Evolutionary conservation across 2,329 filamentous ascomycete genomes (phyloP), one percentile per base, ranked within the genome.

Genomic region (Paradendryphiella salina): DNA sequence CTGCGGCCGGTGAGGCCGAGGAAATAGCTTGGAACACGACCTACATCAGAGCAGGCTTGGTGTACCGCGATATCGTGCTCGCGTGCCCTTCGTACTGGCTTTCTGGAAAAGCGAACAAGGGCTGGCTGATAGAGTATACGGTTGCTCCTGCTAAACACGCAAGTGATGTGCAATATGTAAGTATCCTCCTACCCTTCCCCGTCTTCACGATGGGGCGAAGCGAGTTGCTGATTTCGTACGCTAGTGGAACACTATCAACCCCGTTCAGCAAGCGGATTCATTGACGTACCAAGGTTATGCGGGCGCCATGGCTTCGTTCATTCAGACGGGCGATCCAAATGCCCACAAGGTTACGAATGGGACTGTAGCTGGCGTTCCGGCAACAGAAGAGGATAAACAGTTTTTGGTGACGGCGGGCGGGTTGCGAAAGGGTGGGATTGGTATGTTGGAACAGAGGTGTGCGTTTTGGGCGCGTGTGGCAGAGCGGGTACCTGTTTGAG

Each of bases 11-110:
- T 1, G 69, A 60, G 1, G 75, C 79, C 0, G 82, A 84, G 64
- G 76, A 75, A 0, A 69, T 82, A 0, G 50, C 15, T 1, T 85
- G 82, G 56, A 80, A 80, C 46, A 77, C 76, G 0, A 78, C 79
- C 0, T 80, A 77, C 42, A 71, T 75, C 1, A 73, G 82, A 17
- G 83, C 83, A 0, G 82, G 82, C 0, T 62, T 86, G 14, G 67
- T 86, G 1, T 86, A 81, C 55, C 70, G 84, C 10, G 83, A 86
- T 60, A 70, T 80, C 0, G 79, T 84, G 0, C 76, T 86, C 6
- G 78, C 83, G 0, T 86, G 83, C 64, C 84, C 84, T 0, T 78
- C 78, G 2, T 81, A 80, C 53, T 86, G 83, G 84, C 74, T 81
- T 53, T 75, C 79, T 0, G 67, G 68, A 2, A 73, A 75, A 2